Percentiles rank a stretch among this genome's conserved stretches.
Evolutionary conservation across 108 stramenopile genomes (phyloP).

Genomic region (Chaetoceros muelleri): DNA sequence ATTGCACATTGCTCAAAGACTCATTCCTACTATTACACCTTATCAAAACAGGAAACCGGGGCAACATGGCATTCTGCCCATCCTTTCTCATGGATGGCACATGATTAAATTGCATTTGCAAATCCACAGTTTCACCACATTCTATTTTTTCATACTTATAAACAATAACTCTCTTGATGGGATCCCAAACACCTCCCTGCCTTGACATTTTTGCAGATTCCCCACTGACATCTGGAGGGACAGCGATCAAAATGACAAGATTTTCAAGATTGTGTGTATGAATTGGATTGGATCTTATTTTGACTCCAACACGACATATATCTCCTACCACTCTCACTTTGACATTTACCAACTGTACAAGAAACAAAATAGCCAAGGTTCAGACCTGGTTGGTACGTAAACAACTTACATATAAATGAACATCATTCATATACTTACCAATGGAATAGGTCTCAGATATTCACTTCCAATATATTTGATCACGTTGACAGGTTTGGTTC

Average conservation of each 20-base stretch:
- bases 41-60: conserved; percentile 26
- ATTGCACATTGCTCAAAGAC: conserved; percentile 18
- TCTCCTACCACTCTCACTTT: conserved; percentile 14
- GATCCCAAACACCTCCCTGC: conserved; percentile 47
- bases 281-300: conserved; percentile 47
- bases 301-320: conserved; percentile 25
- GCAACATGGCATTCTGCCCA: not conserved
- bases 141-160: conserved; percentile 20
- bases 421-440: conserved; percentile 26
- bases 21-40: conserved; percentile 13
- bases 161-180: conserved; percentile 36
- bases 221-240: conserved; percentile 36
- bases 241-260: conserved; percentile 38
- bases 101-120: conserved; percentile 28
- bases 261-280: conserved; percentile 19
- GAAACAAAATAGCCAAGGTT: no score
- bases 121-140: conserved; percentile 36
- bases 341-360: conserved; percentile 34
- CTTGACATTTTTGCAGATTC: conserved; percentile 24
- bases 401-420: no score
- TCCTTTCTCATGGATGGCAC: not conserved
- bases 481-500: not conserved
- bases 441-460: conserved; percentile 32
- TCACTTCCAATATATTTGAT: not conserved
- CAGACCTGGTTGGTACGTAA: no score